Evolutionary conservation across 352 stramenopile species (phyloP).

Genomic region (Pythium angustatum): DNA sequence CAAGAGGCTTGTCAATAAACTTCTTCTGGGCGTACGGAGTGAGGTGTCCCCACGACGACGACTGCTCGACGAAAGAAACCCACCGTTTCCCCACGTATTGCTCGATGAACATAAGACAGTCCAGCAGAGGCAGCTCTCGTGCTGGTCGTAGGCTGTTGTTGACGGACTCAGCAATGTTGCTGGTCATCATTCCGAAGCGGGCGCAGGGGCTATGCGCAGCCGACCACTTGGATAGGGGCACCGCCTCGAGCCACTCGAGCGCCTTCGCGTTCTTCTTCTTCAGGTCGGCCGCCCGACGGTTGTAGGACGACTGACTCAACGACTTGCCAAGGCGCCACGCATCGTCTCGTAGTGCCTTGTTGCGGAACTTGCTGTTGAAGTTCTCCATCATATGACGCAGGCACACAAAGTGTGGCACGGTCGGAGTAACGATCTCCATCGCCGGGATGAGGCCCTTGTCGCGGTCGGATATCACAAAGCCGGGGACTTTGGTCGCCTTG

Average conservation of each 20-base stretch:
- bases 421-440: background rate
- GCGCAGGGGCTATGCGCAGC: background rate
- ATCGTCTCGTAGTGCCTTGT: no score
- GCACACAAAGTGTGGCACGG: background rate
- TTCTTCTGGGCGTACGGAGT: background rate
- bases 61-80: background rate
- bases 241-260: no score
- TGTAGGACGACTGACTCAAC: no score
- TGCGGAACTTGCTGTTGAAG: background rate
- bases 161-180: background rate
- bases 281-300: no score
- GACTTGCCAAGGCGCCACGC: no score
- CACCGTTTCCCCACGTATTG: background rate
- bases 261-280: no score
- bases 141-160: background rate
- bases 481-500: no score
- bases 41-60: background rate
- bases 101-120: slow-evolving; percentile 4
- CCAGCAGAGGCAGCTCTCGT: background rate
- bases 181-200: background rate
- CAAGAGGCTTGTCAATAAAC: background rate
- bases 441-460: background rate
- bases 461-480: no score
- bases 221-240: background rate
- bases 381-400: background rate